These are phyloP conservation scores for Strigomonas culicis DNA, from an alignment of 208 protist species.

Conservation along the genomic window DNA sequence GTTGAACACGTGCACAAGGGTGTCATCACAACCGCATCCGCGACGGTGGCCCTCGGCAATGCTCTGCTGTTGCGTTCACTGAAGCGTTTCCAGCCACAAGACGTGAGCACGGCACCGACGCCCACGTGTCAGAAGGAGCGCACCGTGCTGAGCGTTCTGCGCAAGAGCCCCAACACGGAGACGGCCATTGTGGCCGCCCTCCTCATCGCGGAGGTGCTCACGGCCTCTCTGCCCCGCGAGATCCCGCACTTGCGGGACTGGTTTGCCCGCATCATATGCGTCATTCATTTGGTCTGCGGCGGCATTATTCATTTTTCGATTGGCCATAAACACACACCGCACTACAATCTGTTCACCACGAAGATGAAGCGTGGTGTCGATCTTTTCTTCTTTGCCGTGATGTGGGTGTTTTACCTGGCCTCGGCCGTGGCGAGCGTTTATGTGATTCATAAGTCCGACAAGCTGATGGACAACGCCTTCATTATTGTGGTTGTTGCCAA, in stretches of 20 bases:
- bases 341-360: slow-evolving; percentile 26
- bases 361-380: slow-evolving; percentile 25
- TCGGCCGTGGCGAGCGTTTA: slow-evolving; percentile 22
- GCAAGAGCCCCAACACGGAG: slow-evolving; percentile 57
- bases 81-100: slow-evolving; percentile 33
- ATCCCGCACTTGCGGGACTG: slow-evolving; percentile 19
- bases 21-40: slow-evolving; percentile 31
- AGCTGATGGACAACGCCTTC: slow-evolving; percentile 15
- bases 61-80: slow-evolving; percentile 51
- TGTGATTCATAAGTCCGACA: slow-evolving; percentile 13
- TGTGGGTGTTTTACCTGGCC: slow-evolving; percentile 26
- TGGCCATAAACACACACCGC: slow-evolving; percentile 27
- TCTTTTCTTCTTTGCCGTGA: slow-evolving; percentile 37
- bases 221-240: slow-evolving; percentile 25
- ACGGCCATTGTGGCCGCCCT: slow-evolving; percentile 45
- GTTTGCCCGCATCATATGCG: slow-evolving; percentile 23
- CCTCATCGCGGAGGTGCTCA: slow-evolving; percentile 27
- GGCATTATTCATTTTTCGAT: slow-evolving; percentile 45
- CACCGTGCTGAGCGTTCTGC: slow-evolving; percentile 30
- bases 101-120: neutral
- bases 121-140: slow-evolving; percentile 5
- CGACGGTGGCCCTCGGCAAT: slow-evolving; percentile 45
- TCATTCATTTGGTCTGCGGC: slow-evolving; percentile 44
- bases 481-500: slow-evolving; percentile 25
- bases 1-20: slow-evolving; percentile 26